These are phyloP conservation scores for Plasmodium chabaudi DNA, from an alignment of 169 alveolate species.

Conservation along the genomic window DNA sequence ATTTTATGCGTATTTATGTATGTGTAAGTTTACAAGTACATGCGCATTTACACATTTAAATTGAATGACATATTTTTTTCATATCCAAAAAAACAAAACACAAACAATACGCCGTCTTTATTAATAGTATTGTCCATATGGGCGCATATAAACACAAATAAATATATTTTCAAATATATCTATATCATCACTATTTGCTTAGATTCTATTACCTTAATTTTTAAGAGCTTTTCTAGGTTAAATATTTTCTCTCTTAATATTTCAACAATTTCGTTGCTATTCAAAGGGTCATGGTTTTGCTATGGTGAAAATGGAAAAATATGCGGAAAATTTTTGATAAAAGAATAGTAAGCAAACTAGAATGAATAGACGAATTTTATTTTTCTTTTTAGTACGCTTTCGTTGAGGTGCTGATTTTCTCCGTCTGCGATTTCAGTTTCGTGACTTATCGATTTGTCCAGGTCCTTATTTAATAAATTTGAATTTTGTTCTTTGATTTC, in stretches of 20 bases:
- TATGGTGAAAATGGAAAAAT: background rate
- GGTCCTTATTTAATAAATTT: background rate
- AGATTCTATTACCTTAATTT: constrained; percentile 23
- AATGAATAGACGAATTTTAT: background rate
- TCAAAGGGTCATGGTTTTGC: constrained; percentile 20
- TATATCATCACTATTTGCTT: too few relatives aligned
- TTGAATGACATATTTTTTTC: background rate
- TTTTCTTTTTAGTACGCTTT: background rate
- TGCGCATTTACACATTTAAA: background rate
- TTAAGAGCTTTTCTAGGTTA: constrained; percentile 47
- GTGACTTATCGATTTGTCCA: background rate
- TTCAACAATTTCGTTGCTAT: constrained; percentile 46
- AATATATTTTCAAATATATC: background rate
- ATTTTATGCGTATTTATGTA: background rate
- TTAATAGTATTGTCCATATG: too few relatives aligned
- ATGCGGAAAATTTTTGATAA: too few relatives aligned
- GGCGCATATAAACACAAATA: background rate
- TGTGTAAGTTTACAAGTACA: background rate
- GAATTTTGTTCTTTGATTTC: constrained; percentile 32
- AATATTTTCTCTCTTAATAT: constrained; percentile 38
- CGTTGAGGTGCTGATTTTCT: background rate
- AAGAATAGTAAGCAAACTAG: too few relatives aligned
- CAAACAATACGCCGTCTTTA: too few relatives aligned
- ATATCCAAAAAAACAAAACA: too few relatives aligned
- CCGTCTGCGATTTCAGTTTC: background rate